phyloP scores from a whole-genome alignment of 495 filamentous ascomycete genomes.

The Aspergillus cavernicola region DNA sequence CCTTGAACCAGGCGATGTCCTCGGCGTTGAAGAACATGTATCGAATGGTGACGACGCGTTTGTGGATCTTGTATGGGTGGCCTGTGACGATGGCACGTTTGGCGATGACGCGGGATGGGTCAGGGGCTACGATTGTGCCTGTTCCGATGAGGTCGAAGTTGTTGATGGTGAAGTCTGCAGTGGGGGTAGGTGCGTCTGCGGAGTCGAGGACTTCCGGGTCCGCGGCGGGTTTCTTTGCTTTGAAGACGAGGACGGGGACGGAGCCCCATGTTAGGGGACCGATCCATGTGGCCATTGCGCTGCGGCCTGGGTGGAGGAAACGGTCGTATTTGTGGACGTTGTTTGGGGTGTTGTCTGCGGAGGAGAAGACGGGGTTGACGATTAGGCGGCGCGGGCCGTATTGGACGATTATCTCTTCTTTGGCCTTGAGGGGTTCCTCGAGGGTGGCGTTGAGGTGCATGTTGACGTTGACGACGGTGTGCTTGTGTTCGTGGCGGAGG shows the following conservation, averaged over 20 bases:
- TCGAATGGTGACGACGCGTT: slow-evolving; percentile 88
- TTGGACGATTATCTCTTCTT: slow-evolving; percentile 85
- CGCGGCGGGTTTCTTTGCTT: slow-evolving; percentile 40
- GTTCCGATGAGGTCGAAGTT: slow-evolving; percentile 71
- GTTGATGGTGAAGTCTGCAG: slow-evolving; percentile 20
- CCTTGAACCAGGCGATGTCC: slow-evolving; percentile 96
- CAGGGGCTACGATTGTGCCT: slow-evolving; percentile 78
- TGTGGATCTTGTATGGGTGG: slow-evolving; percentile 98
- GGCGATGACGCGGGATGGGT: slow-evolving; percentile 75
- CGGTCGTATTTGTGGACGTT: slow-evolving; percentile 96
- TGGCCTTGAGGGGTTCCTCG: slow-evolving; percentile 73
- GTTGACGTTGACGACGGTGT: slow-evolving; percentile 79
- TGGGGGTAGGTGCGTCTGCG: slow-evolving; percentile 22
- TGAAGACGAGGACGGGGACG: slow-evolving; percentile 85
- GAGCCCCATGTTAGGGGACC: slow-evolving; percentile 90
- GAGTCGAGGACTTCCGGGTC: slow-evolving; percentile 41
- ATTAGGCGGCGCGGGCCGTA: slow-evolving; percentile 80
- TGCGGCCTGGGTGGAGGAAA: slow-evolving; percentile 85
- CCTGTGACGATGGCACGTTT: slow-evolving; percentile 94
- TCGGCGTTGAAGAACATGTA: slow-evolving; percentile 99
- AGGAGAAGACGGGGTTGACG: slow-evolving; percentile 87
- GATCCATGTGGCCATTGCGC: slow-evolving; percentile 85
- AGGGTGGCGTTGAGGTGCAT: slow-evolving; percentile 73
- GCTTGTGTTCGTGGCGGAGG: slow-evolving; percentile 91
- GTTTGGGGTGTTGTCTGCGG: slow-evolving; percentile 79